phyloP scores from a whole-genome alignment of 345 rosid genomes.

The Reutealis trisperma region DNA sequence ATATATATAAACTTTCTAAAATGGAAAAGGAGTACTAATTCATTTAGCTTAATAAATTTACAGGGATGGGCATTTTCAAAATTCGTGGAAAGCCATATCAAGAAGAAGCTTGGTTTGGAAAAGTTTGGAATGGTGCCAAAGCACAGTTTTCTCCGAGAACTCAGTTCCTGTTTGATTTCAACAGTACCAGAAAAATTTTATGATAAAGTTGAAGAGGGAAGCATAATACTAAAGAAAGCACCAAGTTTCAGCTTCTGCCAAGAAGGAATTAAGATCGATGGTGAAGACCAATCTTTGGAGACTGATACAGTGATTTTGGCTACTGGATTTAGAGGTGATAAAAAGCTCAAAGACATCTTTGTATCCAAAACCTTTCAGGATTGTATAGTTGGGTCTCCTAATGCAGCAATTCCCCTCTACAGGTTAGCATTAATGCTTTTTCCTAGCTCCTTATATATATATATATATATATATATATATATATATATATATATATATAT shows the following conservation, averaged over 20 bases:
- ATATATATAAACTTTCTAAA: no score
- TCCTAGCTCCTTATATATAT: no score
- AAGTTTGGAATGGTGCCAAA: slow-evolving; percentile 50
- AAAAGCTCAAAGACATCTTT: slow-evolving; percentile 38
- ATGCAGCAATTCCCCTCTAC: slow-evolving; percentile 38
- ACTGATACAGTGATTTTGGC: slow-evolving; percentile 40
- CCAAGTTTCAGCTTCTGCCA: slow-evolving; percentile 34
- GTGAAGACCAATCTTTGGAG: slow-evolving; percentile 24
- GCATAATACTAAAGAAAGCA: slow-evolving; percentile 45
- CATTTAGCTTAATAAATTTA: neutral
- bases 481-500: no score
- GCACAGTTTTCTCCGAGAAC: slow-evolving; percentile 33
- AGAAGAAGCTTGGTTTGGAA: slow-evolving; percentile 31
- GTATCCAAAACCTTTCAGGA: slow-evolving; percentile 27
- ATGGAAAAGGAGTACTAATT: no score
- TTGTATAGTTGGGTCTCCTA: slow-evolving; percentile 27
- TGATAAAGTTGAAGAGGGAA: slow-evolving; percentile 44
- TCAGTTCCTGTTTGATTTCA: slow-evolving; percentile 29
- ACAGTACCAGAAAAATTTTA: slow-evolving; percentile 34
- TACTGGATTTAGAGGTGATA: slow-evolving; percentile 42
- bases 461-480: no score
- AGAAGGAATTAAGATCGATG: slow-evolving; percentile 30
- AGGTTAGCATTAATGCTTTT: slow-evolving; percentile 25
- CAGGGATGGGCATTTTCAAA: slow-evolving; percentile 42
- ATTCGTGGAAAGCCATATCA: slow-evolving; percentile 36